Evolutionary conservation across 495 filamentous ascomycete species (phyloP), one percentile per base, ranked within the genome.

Genomic region (Lasiosphaeris hirsuta): DNA sequence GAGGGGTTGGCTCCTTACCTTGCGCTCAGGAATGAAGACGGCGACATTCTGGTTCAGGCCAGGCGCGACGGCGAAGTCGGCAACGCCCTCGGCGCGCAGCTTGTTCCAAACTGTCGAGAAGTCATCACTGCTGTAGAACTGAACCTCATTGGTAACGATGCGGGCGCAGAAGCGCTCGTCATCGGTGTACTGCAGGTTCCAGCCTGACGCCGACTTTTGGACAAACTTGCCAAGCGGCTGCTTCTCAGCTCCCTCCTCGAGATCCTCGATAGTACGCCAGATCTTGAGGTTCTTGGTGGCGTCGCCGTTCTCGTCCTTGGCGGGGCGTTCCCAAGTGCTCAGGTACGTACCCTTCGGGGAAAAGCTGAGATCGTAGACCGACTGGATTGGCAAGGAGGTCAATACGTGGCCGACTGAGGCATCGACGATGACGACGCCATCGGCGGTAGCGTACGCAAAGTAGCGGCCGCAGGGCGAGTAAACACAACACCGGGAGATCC

Each of bases 381-480:
- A 90, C 30, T 87, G 72, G 34, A 89, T 83, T 40, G 84, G 79
- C 39, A 98, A 82, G 36, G 81, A 87, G 61, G 88, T 83, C 62
- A 96, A 72, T 58, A 89, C 73, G 70, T 90, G 80, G 60, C 93
- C 94, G 59, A 84, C 81, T 37, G 88, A 90, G 58, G 91, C 83
- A 69, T 96, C 90, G 59, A 91, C 75, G 63, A 97, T 83, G 57
- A 85, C 85, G 62, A 97, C 91, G 72, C 87, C 83, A 61, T 96
- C 92, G 51, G 84, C 87, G 57, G 91, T 89, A 55, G 92, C 93
- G 87, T 89, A 98, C 52, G 93, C 92, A 73, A 96, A 94, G 78
- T 92, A 98, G 64, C 89, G 88, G 68, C 94, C 92, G 70, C 91
- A 90, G 37, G 92, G 90, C 58, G 93, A 97, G 79, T 97, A 98